Base-by-base conservation (phyloP, 345 rosid genomes). In the Populus euphratica region DNA sequence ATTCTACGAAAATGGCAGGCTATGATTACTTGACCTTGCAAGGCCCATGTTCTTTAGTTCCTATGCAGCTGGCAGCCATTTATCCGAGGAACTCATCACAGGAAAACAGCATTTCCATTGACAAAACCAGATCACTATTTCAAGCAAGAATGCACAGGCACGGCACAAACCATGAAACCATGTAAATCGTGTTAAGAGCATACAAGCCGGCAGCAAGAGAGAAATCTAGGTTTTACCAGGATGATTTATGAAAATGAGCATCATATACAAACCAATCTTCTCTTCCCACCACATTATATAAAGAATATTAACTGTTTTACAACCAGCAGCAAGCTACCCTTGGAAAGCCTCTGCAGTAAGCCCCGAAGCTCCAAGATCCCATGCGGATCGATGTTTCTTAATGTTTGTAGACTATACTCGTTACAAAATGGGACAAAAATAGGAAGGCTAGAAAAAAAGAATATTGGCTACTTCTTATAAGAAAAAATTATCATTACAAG, bases 401-500 rank as follows among this genome's bases (percentile, higher is more conserved):
- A 8, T 12, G 17, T 44, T 59, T 47, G 66, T 20, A 23, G 61
- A 56, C 50, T 68, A 29, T n/a, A 74, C 78, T 68, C 31, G 2
- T 68, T 79, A 74, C 82, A 80, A 66, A 76, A 76, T 72, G 72
- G 25, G 72, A 21, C 29, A n/a, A 20, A n/a, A 39, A 59, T 8
- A 16, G 6, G 43, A 14, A 18, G 3, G 8, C 1, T 6, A 12
- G 11, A 16, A 49, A 27, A 8, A 38, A 79, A 44, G 71, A 74
- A 79, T 69, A 70, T 69, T 66, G 62, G 33, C 78, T 63, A 69
- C 50, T 49, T 63, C 14, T 44, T 62, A 20, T 62, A 6, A 47
- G 52, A 64, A 69, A 79, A 74, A 79, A 63, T 33, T 74, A 74
- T 70, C 74, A 79, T 74, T 74, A 69, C 82, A 79, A 10, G 71